Conservation (phyloP, 2,329 filamentous ascomycete genomes). For the Beauveria scarabaeidicola region DNA sequence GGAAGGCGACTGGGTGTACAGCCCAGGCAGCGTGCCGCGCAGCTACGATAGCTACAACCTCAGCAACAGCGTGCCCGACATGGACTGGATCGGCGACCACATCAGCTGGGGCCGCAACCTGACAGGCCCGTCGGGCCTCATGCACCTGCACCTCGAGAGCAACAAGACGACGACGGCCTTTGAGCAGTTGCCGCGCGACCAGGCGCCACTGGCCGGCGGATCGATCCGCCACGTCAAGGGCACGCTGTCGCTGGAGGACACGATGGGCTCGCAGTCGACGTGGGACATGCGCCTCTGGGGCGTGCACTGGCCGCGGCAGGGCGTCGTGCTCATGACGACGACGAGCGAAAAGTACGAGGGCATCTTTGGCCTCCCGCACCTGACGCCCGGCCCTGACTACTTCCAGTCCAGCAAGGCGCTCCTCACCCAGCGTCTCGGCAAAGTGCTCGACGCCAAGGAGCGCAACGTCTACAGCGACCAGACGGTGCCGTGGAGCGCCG, state of each 20-base stretch:
- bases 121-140: constrained; percentile 61
- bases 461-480: constrained; percentile 44
- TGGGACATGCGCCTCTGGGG: constrained; percentile 78
- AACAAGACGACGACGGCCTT: constrained; percentile 41
- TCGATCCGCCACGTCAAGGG: constrained; percentile 61
- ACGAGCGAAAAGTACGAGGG: constrained; percentile 93
- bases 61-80: constrained; percentile 52
- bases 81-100: constrained; percentile 54
- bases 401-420: constrained; percentile 53
- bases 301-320: constrained; percentile 76
- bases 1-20: constrained; percentile 65
- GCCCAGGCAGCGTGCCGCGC: constrained; percentile 37
- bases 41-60: constrained; percentile 51
- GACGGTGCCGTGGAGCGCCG: constrained; percentile 69
- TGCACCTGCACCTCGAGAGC: constrained; percentile 57
- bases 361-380: constrained; percentile 79
- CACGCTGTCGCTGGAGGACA: constrained; percentile 64
- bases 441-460: constrained; percentile 58
- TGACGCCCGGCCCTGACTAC: constrained; percentile 53
- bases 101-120: constrained; percentile 70
- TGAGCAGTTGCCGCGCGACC: constrained; percentile 28
- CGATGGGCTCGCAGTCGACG: constrained; percentile 54
- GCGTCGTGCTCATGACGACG: constrained; percentile 72
- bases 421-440: constrained; percentile 63
- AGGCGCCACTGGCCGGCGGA: constrained; percentile 32